Percentiles rank a stretch among this genome's conserved stretches.
phyloP scores from a whole-genome alignment of 148 eudicot species.

The Vaccinium darrowii region DNA sequence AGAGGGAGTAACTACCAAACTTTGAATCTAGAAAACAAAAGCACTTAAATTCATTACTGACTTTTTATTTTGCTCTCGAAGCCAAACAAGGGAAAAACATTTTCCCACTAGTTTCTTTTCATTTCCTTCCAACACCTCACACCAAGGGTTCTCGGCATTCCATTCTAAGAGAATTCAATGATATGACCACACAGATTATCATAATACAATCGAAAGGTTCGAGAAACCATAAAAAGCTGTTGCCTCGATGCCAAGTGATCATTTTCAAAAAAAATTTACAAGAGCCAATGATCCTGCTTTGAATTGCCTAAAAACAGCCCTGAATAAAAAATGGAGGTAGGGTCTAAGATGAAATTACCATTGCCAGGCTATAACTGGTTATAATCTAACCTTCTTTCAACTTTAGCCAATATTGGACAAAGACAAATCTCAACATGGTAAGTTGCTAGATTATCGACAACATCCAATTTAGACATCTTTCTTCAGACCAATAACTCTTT shows the following conservation, averaged over 20 bases:
- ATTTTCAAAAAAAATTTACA: background rate
- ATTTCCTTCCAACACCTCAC: background rate
- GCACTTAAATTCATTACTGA: no score
- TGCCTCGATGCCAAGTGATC: background rate
- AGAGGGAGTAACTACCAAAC: no score
- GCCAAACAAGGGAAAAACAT: no score
- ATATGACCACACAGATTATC: background rate
- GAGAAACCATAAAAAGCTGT: background rate
- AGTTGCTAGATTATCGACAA: background rate
- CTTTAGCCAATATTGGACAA: background rate
- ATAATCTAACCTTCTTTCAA: background rate
- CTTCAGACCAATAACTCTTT: background rate
- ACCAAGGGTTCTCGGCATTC: background rate
- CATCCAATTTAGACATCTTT: background rate
- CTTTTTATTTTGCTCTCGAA: no score
- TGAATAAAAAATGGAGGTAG: background rate
- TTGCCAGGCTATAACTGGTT: background rate
- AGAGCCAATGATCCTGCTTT: background rate
- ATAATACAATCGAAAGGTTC: background rate
- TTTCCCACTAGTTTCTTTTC: no score
- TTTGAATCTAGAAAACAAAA: no score
- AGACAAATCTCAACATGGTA: background rate
- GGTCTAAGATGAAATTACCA: background rate
- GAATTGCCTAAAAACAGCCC: background rate
- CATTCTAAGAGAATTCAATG: background rate